These are phyloP conservation scores for Micractinium conductrix DNA, from an alignment of 139 green algal species.

Conservation along the genomic window DNA sequence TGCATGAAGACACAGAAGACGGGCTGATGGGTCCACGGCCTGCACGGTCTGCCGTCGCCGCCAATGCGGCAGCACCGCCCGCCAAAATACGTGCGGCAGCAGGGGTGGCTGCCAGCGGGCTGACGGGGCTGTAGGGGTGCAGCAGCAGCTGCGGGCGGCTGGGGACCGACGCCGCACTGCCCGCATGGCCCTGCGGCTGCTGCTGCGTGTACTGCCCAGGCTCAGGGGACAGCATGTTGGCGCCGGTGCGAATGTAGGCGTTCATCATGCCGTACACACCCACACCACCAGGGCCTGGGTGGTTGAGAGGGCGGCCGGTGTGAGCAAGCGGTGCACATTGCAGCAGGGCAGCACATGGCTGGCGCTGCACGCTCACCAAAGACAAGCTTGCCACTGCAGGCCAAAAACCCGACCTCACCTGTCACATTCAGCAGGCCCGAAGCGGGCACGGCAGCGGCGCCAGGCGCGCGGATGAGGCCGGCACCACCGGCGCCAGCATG, in stretches of 20 bases:
- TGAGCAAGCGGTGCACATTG: too few relatives aligned
- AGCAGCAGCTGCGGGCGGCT: background rate
- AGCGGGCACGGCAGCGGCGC: conserved; percentile 14
- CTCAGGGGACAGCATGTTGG: conserved; percentile 48
- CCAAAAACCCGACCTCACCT: too few relatives aligned
- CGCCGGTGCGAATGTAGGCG: conserved; percentile 45
- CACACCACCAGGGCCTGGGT: background rate
- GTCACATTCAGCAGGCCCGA: conserved; percentile 11
- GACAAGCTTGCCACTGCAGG: too few relatives aligned
- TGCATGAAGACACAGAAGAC: conserved; percentile 23
- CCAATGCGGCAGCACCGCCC: background rate
- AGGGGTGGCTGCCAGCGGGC: conserved; percentile 18
- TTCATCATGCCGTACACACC: conserved; percentile 39
- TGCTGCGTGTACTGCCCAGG: conserved; percentile 8
- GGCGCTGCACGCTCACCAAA: too few relatives aligned
- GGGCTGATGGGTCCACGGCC: conserved; percentile 12
- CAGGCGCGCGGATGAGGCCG: conserved; percentile 10
- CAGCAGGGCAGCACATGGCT: too few relatives aligned
- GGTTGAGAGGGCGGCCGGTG: background rate
- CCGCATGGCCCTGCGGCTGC: background rate
- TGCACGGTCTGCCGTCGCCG: too few relatives aligned
- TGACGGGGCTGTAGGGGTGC: conserved; percentile 33
- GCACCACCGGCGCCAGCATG: background rate
- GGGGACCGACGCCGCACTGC: background rate
- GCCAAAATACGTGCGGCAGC: background rate